A percentile compares a stretch with the other conserved stretches of the same genome.
phyloP scores from a whole-genome alignment of 2,329 filamentous ascomycete species.

The Xylariaceae sp. region DNA sequence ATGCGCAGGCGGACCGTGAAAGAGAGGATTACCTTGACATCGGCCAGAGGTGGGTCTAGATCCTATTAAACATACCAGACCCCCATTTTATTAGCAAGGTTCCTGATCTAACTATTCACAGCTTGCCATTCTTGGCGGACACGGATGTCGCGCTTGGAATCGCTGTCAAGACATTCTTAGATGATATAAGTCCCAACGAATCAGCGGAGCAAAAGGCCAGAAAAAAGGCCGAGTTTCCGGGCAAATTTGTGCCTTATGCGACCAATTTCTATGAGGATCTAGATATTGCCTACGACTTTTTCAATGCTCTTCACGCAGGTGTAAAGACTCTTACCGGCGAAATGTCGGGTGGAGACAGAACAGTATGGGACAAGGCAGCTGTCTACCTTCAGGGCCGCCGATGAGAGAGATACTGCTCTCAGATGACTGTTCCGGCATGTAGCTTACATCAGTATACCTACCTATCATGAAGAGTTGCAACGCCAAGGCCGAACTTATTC shows the following conservation, averaged over 20 bases:
- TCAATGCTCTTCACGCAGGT: constrained; percentile 54
- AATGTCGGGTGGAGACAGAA: constrained; percentile 44
- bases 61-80: neutral
- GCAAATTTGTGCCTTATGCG: constrained; percentile 54
- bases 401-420: constrained; percentile 14
- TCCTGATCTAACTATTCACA: constrained; percentile 30
- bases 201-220: constrained; percentile 43
- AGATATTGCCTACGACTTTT: constrained; percentile 53
- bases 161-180: constrained; percentile 73
- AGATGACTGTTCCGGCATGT: constrained; percentile 1
- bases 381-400: constrained; percentile 45
- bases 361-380: constrained; percentile 52
- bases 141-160: constrained; percentile 74
- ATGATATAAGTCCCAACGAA: constrained; percentile 62
- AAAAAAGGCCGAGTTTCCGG: constrained; percentile 49
- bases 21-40: constrained; percentile 64
- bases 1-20: constrained; percentile 70
- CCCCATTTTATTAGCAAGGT: constrained; percentile 2
- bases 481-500: constrained; percentile 2
- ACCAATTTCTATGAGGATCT: constrained; percentile 58
- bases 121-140: constrained; percentile 64
- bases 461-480: constrained; percentile 3
- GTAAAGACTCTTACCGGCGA: constrained; percentile 50
- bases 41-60: constrained; percentile 57
- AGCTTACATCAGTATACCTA: neutral